phyloP scores from a whole-genome alignment of 2,329 filamentous ascomycete genomes.

The Podosphaera xanthii region DNA sequence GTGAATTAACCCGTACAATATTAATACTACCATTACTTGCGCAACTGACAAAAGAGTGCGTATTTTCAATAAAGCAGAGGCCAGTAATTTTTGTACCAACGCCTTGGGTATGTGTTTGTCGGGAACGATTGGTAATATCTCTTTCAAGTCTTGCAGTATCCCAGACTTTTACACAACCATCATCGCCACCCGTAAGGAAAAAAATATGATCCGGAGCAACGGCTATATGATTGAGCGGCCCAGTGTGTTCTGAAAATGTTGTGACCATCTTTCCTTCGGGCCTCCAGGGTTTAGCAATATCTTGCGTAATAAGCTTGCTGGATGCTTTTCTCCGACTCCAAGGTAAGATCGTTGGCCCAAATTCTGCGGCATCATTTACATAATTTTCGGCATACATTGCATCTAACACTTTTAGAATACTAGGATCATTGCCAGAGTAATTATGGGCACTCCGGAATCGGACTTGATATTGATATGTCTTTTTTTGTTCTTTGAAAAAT shows the following conservation, averaged over 20 bases:
- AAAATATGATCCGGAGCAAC: slow-evolving; percentile 80
- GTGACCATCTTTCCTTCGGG: slow-evolving; percentile 69
- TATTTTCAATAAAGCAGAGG: slow-evolving; percentile 79
- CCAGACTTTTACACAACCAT: slow-evolving; percentile 82
- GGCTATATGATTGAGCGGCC: slow-evolving; percentile 57
- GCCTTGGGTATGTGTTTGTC: slow-evolving; percentile 62
- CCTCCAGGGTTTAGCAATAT: slow-evolving; percentile 43
- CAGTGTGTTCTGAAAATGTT: slow-evolving; percentile 71
- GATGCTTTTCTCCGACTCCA: slow-evolving; percentile 30
- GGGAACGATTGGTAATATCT: slow-evolving; percentile 69
- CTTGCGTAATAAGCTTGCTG: slow-evolving; percentile 16
- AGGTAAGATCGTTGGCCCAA: slow-evolving; percentile 62
- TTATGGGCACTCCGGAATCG: slow-evolving; percentile 48
- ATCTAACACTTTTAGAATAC: slow-evolving; percentile 50
- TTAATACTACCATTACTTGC: slow-evolving; percentile 78
- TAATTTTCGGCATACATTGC: slow-evolving; percentile 60
- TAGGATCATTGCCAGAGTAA: slow-evolving; percentile 59
- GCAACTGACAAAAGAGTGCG: slow-evolving; percentile 79
- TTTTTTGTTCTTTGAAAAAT: slow-evolving; percentile 17
- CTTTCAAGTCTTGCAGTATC: slow-evolving; percentile 75
- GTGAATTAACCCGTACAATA: slow-evolving; percentile 49
- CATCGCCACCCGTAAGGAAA: slow-evolving; percentile 82
- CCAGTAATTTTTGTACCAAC: slow-evolving; percentile 51
- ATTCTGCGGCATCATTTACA: slow-evolving; percentile 39
- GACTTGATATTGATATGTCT: slow-evolving; percentile 17